Percentiles rank a stretch among this genome's conserved stretches.
These are phyloP conservation scores for Scedosporium dehoogii DNA, from an alignment of 2,329 filamentous ascomycete genomes.

Conservation along the genomic window DNA sequence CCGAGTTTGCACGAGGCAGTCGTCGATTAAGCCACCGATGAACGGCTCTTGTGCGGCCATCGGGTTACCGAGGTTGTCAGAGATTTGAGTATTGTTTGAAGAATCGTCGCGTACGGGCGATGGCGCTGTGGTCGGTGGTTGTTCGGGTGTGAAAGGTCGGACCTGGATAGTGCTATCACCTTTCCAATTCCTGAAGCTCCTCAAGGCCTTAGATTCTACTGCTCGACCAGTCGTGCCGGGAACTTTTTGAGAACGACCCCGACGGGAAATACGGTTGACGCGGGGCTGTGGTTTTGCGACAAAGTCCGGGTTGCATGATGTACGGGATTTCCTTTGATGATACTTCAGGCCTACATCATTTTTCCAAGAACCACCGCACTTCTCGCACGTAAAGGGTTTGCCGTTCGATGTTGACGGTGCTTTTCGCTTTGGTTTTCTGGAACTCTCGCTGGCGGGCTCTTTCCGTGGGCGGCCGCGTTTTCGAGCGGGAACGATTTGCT, in stretches of 20 bases:
- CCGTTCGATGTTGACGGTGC: constrained; percentile 7
- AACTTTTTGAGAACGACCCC: neutral
- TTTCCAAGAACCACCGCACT: constrained; percentile 45
- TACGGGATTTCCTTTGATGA: constrained; percentile 44
- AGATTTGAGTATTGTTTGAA: constrained; percentile 11
- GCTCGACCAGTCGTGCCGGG: neutral
- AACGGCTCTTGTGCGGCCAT: constrained; percentile 17
- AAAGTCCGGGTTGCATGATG: constrained; percentile 41
- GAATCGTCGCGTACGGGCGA: neutral
- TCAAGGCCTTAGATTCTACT: constrained; percentile 3
- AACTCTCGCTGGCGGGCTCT: neutral
- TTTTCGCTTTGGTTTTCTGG: neutral
- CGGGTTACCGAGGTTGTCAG: constrained; percentile 17
- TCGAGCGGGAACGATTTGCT: neutral
- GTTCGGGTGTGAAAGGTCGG: constrained; percentile 1
- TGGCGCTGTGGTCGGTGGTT: constrained; percentile 3
- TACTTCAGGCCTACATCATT: constrained; percentile 50
- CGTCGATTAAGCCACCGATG: neutral
- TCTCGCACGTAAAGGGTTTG: constrained; percentile 36
- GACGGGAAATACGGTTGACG: neutral
- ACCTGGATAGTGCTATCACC: neutral
- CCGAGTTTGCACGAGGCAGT: neutral
- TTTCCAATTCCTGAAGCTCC: constrained; percentile 1
- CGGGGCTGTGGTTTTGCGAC: constrained; percentile 11
- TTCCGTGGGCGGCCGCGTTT: neutral